phyloP scores from a whole-genome alignment of 1,139 yeast species.

The Hyphopichia wangnamkhiaoensis region DNA sequence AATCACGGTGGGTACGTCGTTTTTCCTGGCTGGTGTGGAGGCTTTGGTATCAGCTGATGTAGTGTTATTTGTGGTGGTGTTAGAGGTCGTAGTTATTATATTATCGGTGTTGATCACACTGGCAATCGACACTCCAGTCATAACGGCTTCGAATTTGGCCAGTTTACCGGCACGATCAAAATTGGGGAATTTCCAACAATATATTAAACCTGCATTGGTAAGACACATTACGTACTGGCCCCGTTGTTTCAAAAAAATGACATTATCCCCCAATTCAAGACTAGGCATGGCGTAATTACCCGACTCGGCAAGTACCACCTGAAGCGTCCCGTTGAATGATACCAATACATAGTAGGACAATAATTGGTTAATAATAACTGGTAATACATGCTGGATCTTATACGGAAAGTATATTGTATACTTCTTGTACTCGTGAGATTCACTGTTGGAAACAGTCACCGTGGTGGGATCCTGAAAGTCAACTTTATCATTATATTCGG shows the following conservation, averaged over 20 bases:
- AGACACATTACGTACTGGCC: slow-evolving; percentile 56
- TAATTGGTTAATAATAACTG: slow-evolving; percentile 27
- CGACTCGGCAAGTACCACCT: slow-evolving; percentile 65
- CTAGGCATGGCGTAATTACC: slow-evolving; percentile 54
- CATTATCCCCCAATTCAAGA: slow-evolving; percentile 62
- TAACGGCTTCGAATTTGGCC: slow-evolving; percentile 24
- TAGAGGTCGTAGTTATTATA: neutral
- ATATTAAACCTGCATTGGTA: slow-evolving; percentile 49
- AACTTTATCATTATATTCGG: slow-evolving; percentile 27
- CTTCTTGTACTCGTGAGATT: slow-evolving; percentile 16
- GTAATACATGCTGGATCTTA: slow-evolving; percentile 43
- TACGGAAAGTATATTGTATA: slow-evolving; percentile 41
- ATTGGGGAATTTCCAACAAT: slow-evolving; percentile 47
- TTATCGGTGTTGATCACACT: slow-evolving; percentile 43
- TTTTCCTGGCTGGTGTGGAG: too few species aligned
- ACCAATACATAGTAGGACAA: slow-evolving; percentile 54
- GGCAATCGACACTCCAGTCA: slow-evolving; percentile 51
- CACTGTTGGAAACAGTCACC: slow-evolving; percentile 34
- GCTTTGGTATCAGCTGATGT: neutral
- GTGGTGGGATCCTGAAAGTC: slow-evolving; percentile 50
- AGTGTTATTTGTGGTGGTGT: neutral
- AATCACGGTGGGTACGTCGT: slow-evolving; percentile 10
- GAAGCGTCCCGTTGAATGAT: slow-evolving; percentile 69
- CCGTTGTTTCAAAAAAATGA: slow-evolving; percentile 52
- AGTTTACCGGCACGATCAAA: slow-evolving; percentile 5